Base-by-base conservation (phyloP, 2,329 filamentous ascomycete species). In the Plectosphaerella plurivora region DNA sequence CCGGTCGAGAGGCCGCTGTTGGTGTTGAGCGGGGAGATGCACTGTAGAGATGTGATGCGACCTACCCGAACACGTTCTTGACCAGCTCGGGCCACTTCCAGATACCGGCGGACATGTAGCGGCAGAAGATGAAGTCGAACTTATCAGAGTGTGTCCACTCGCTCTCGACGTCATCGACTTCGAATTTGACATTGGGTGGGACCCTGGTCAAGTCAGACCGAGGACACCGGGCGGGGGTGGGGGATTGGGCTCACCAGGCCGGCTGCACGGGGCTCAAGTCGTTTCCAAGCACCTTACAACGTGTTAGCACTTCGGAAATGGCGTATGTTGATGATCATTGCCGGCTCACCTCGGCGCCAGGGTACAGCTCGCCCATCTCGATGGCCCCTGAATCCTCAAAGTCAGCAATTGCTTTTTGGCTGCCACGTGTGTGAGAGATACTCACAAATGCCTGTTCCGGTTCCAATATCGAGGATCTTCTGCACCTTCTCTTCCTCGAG, bases 111-210 rank as follows among this genome's bases (percentile, higher is more conserved):
- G 20, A 24, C 51, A 57, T 47, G 44, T 55, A 55, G 4, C 55
- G 51, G 20, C 53, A 51, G 61, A 68, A 66, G 58, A 73, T 63
- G 55, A 61, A 68, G 56, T 68, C 65, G 54, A 68, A 69, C 24
- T 58, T 60, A 25, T 68, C 61, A 3, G 59, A 59, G 53, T 68
- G 71, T 57, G 72, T 67, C 72, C 72, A 74, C 18, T 65, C 59
- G n/a, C 78, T 73, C 61, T 84, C 81, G 36, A 81, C 78, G 61
- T 88, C 84, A 61, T 88, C 84, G 36, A 88, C 77, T 52, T 84
- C 74, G 59, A 88, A 88, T 52, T 78, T 75, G 54, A 84, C 80
- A 59, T 88, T 88, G 25, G 74, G 70, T 1, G 83, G 82, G 4
- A 85, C 76, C 68, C 76, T 76, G 71, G 20, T 2, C 8, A 20